These are phyloP conservation scores for Helicocarpus griseus DNA, from an alignment of 2,329 filamentous ascomycete species.

Conservation along the genomic window DNA sequence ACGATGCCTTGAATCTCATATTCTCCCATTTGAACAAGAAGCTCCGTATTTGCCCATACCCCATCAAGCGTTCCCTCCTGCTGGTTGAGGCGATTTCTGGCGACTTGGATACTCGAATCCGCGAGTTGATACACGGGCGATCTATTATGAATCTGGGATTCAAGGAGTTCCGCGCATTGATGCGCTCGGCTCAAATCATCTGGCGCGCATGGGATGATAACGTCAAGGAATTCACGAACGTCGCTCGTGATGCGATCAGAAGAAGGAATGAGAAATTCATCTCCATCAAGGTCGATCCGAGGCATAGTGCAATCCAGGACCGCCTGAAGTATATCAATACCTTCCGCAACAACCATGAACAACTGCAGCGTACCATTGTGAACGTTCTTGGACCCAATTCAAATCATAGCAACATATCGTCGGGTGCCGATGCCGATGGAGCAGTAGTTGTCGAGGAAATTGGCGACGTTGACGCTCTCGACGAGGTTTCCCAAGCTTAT, in stretches of 20 bases:
- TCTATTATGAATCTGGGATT: slow-evolving; percentile 89
- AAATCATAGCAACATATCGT: slow-evolving; percentile 44
- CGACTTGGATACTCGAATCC: slow-evolving; percentile 79
- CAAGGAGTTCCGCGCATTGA: slow-evolving; percentile 75
- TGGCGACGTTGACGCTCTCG: slow-evolving; percentile 91
- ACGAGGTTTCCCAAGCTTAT: slow-evolving; percentile 92
- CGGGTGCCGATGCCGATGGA: slow-evolving; percentile 42
- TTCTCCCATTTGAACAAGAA: slow-evolving; percentile 97
- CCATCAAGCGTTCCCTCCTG: slow-evolving; percentile 78
- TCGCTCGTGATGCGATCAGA: slow-evolving; percentile 87
- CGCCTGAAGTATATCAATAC: slow-evolving; percentile 87
- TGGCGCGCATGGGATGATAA: slow-evolving; percentile 93
- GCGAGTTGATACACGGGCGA: slow-evolving; percentile 73
- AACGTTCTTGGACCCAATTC: slow-evolving; percentile 81
- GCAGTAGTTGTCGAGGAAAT: slow-evolving; percentile 80
- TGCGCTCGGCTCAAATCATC: slow-evolving; percentile 73
- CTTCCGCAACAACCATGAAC: slow-evolving; percentile 95
- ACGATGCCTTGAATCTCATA: slow-evolving; percentile 80
- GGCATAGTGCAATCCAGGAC: slow-evolving; percentile 80
- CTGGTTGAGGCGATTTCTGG: slow-evolving; percentile 96
- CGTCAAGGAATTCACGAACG: slow-evolving; percentile 94
- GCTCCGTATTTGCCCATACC: slow-evolving; percentile 90
- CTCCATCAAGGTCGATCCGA: slow-evolving; percentile 86
- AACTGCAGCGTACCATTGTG: slow-evolving; percentile 89
- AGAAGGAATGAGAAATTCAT: slow-evolving; percentile 97